Evolutionary conservation across 371 early-diverging fungal genomes (phyloP), one percentile per base, ranked within the genome.

Genomic region (Mucor plumbeus): DNA sequence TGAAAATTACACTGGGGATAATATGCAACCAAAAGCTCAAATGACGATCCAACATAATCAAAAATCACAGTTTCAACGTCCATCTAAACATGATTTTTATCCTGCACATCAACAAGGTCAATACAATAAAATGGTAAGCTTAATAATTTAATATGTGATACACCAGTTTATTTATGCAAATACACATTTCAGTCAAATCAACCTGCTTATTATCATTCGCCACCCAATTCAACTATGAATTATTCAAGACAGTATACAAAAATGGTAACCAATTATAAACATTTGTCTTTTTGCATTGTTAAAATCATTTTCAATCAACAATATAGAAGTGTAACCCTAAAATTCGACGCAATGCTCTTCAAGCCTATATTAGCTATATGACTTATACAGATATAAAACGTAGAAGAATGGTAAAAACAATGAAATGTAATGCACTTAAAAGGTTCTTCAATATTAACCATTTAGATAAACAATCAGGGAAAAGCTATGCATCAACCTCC

Each of bases 281-380:
- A 26, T 26, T 26, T 26, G 26, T 3, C 26, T 1, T 26, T 26
- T 26, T 26, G 26, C 26, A 26, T 26, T 26, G 3, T 26, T 26
- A 26, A 26, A 26, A 26, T 26, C 26, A 26, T 26, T 26, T 26
- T 26, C 26, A 26, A 26, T 3, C 26, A 35, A 7, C 11, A 50
- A 17, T 50, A 44, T 70, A 75, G 73, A 73, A 69, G 43, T 65
- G 63, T 35, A 70, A 63, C 47, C 77, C 77, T 48, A 75, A 67
- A 57, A 69, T 75, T 14, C 62, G 69, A 61, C 63, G 83, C n/a
- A 78, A 78, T 63, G 80, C 79, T 21, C 62, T 78, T 9, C 83
- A 83, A 41, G 80, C 79, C 7, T 83, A 80, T 44, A 83, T 83
- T 21, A 78, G 79, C 48, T 83, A 83, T 19, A 80, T 75, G 69